Percentiles rank a stretch among this genome's conserved stretches.
Conservation (phyloP, 202 grass and related monocot species). For the Setaria viridis region DNA sequence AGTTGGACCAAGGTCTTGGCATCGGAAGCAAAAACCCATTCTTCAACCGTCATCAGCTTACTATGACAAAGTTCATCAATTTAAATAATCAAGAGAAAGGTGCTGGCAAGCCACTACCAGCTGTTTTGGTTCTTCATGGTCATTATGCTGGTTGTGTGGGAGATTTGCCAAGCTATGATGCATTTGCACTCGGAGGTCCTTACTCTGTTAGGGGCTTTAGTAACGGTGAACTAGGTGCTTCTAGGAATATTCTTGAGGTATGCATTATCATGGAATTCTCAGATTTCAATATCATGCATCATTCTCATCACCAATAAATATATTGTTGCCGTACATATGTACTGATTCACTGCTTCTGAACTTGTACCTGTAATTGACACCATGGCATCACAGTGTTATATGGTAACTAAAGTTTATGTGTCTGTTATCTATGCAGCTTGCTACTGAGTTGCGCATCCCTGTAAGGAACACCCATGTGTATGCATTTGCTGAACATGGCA, state of each 20-base stretch:
- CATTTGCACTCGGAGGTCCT: slow-evolving; percentile 92
- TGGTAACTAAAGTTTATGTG: slow-evolving; percentile 29
- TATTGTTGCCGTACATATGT: neutral
- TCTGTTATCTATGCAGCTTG: slow-evolving; percentile 58
- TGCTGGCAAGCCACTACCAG: slow-evolving; percentile 74
- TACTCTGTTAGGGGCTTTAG: slow-evolving; percentile 94
- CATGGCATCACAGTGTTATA: neutral
- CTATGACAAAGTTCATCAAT: slow-evolving; percentile 82
- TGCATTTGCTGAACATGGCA: slow-evolving; percentile 91
- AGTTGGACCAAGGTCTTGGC: slow-evolving; percentile 97
- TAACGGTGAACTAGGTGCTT: slow-evolving; percentile 92
- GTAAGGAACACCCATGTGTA: slow-evolving; percentile 89
- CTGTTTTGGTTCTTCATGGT: slow-evolving; percentile 87
- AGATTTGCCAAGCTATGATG: slow-evolving; percentile 95
- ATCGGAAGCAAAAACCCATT: slow-evolving; percentile 93
- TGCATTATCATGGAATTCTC: slow-evolving; percentile 31
- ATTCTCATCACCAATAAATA: neutral
- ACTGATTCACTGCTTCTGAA: neutral
- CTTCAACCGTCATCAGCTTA: slow-evolving; percentile 96
- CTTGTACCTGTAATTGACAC: neutral
- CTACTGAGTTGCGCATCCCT: slow-evolving; percentile 80
- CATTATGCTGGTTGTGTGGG: slow-evolving; percentile 95
- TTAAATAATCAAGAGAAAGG: slow-evolving; percentile 88
- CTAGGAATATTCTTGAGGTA: slow-evolving; percentile 97
- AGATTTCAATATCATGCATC: neutral